Percentiles rank a stretch among this genome's conserved stretches.
These are phyloP conservation scores for Xylariales sp. DNA, from an alignment of 2,329 filamentous ascomycete species.

Conservation along the genomic window DNA sequence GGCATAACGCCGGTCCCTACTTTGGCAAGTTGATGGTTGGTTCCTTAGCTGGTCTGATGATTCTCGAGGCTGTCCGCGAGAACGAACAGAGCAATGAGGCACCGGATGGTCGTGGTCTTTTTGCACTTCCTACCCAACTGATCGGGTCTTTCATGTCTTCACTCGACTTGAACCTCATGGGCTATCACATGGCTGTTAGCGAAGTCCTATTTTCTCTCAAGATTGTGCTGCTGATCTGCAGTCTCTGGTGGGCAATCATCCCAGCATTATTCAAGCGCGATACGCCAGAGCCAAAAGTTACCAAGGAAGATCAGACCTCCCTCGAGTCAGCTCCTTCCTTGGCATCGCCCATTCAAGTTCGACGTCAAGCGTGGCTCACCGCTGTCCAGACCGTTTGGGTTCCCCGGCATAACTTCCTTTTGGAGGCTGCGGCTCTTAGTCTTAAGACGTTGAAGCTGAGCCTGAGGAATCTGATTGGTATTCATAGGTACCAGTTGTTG, in stretches of 20 bases:
- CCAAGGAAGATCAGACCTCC: conserved; percentile 30
- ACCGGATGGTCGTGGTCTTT: conserved; percentile 61
- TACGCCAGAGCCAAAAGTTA: conserved; percentile 44
- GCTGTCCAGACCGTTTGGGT: conserved; percentile 91
- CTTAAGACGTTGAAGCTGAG: conserved; percentile 81
- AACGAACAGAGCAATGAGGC: conserved; percentile 60
- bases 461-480: conserved; percentile 71
- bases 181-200: conserved; percentile 43
- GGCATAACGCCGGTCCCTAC: conserved; percentile 51
- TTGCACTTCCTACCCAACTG: conserved; percentile 57
- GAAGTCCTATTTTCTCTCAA: conserved; percentile 48
- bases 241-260: conserved; percentile 50
- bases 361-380: conserved; percentile 86
- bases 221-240: conserved; percentile 46
- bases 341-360: conserved; percentile 77
- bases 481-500: conserved; percentile 69
- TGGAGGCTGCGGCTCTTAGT: conserved; percentile 76
- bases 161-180: conserved; percentile 48
- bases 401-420: conserved; percentile 77
- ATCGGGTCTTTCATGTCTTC: conserved; percentile 43
- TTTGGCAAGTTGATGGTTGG: conserved; percentile 85
- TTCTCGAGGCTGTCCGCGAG: conserved; percentile 73
- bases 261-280: conserved; percentile 52
- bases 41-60: conserved; percentile 86
- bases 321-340: conserved; percentile 61